These are phyloP conservation scores for Penicillium sp. DNA, from an alignment of 2,329 filamentous ascomycete species.

Conservation along the genomic window DNA sequence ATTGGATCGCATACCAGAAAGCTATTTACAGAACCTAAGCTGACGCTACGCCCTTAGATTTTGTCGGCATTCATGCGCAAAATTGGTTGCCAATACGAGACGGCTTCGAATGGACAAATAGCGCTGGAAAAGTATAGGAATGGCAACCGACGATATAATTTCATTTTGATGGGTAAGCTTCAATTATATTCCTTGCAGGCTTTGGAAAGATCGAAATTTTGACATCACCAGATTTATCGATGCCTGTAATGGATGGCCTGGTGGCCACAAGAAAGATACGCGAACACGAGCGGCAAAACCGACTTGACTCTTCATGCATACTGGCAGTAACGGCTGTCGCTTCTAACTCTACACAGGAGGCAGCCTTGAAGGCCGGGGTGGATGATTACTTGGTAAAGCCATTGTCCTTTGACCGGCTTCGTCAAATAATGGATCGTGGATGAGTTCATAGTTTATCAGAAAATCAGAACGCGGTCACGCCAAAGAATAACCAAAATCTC, in stretches of 20 bases:
- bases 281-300: constrained; percentile 29
- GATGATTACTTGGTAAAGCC: constrained; percentile 35
- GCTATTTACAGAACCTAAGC: too few relatives aligned
- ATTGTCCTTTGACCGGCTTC: constrained; percentile 30
- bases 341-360: constrained; percentile 31
- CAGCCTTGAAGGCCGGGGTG: constrained; percentile 29
- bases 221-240: constrained; percentile 39
- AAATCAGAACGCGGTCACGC: too few relatives aligned
- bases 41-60: constrained; percentile 22
- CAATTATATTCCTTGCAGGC: neutral
- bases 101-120: constrained; percentile 39
- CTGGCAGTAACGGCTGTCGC: constrained; percentile 35
- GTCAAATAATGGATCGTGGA: constrained; percentile 24
- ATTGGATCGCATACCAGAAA: too few relatives aligned
- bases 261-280: constrained; percentile 44
- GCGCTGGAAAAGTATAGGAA: constrained; percentile 38
- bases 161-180: constrained; percentile 33
- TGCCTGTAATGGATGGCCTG: constrained; percentile 47
- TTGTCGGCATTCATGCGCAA: constrained; percentile 40
- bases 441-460: neutral
- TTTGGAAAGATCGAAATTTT: neutral
- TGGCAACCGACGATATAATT: constrained; percentile 31
- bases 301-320: constrained; percentile 22
- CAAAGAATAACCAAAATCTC: too few relatives aligned
- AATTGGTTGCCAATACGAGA: constrained; percentile 35